Evolutionary conservation across 176 grass and related monocot species (phyloP), one percentile per base, ranked within the genome.

Genomic region (Eragrostis curvula): DNA sequence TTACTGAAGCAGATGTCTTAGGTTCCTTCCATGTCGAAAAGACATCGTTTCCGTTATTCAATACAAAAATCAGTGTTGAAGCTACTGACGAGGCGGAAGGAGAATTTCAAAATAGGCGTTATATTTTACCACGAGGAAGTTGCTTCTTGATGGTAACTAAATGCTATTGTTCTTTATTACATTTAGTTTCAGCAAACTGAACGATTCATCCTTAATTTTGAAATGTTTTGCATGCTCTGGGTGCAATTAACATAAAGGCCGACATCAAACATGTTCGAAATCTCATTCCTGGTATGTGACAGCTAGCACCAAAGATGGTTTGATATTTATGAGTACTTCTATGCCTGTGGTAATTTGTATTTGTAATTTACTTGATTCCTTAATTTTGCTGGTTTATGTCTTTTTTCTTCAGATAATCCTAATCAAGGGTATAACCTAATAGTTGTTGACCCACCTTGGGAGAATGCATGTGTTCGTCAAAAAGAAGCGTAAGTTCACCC

Each of bases 391-490:
- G 16, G 3, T 23, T 30, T 10, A n/a, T 77, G 11, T 51, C 13
- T 56, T 81, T 78, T 39, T n/a, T 72, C 64, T 86, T 41, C 87
- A 98, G 90, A 29, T 85, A 76, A 82, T 46, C 86, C 64, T 79
- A 66, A 73, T 70, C 63, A 86, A 73, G 90, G 92, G 17, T 98
- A 89, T 92, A 93, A 98, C 71, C 76, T 98, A 66, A 98, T 98
- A 82, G 88, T 98, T 68, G 78, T 98, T 53, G 96, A 95, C 40
- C 92, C 92, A 21, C 96, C 96, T 80, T 95, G 96, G 96, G 96
- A 98, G 82, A 98, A 98, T 80, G 92, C 84, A 84, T 95, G 84
- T 93, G 96, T 85, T 87, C 72, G 63, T 73, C 92, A 98, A 68
- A 98, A 98, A 90, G 74, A 79, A 89, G 66, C 8, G 92, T 98